Evolutionary conservation across 2,329 filamentous ascomycete species (phyloP).

Genomic region (Arthroderma uncinatum): DNA sequence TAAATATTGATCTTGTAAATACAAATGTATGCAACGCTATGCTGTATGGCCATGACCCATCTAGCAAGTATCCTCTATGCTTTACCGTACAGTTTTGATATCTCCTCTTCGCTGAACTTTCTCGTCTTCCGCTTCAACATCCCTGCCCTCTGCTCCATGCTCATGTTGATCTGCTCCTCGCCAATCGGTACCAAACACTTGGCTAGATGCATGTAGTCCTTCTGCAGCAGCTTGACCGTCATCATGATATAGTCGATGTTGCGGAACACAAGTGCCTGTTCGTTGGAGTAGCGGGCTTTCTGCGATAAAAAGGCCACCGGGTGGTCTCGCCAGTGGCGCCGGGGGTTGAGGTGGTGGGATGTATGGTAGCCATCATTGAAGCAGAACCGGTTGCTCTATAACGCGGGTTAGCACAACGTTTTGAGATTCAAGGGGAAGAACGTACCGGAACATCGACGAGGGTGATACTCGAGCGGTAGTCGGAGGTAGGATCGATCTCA

Average conservation of each 20-base stretch:
- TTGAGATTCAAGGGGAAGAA: neutral
- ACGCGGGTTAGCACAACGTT: too few species aligned
- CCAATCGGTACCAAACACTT: constrained; percentile 63
- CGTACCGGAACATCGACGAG: constrained; percentile 66
- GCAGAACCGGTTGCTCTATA: constrained; percentile 65
- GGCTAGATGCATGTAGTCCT: constrained; percentile 61
- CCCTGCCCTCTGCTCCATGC: constrained; percentile 49
- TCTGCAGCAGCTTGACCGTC: constrained; percentile 54
- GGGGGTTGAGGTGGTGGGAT: constrained; percentile 67
- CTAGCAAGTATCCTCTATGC: neutral
- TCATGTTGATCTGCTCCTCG: constrained; percentile 53
- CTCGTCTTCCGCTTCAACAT: constrained; percentile 57
- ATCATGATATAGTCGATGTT: constrained; percentile 74
- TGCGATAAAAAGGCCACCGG: constrained; percentile 60
- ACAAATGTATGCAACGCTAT: neutral
- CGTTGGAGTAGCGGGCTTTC: constrained; percentile 54
- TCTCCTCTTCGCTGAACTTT: constrained; percentile 54
- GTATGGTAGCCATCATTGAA: constrained; percentile 79
- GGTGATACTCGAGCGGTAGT: constrained; percentile 69
- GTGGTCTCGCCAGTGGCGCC: constrained; percentile 71
- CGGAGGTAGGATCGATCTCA: constrained; percentile 60
- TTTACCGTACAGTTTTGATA: constrained; percentile 33
- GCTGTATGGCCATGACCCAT: too few species aligned
- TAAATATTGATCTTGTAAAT: neutral
- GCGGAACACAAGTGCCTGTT: constrained; percentile 64